Conservation (phyloP, 2,329 filamentous ascomycete species). For the Domatiomyces globalis region DNA sequence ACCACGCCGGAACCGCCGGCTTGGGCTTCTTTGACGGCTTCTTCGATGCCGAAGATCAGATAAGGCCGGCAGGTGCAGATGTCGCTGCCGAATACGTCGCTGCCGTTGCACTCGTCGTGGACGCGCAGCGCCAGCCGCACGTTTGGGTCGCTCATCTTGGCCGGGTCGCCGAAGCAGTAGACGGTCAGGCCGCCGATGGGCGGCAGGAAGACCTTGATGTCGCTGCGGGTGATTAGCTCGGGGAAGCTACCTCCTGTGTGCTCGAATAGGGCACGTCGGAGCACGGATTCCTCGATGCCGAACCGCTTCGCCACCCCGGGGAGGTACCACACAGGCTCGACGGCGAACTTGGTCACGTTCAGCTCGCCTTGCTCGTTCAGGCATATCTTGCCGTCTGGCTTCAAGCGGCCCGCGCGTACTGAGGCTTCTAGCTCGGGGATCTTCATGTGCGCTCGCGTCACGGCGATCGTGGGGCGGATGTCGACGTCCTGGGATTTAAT, state of each 20-base stretch:
- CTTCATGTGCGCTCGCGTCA: conserved; percentile 90
- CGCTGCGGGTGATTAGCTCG: conserved; percentile 83
- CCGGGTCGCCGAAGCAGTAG: conserved; percentile 91
- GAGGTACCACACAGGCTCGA: conserved; percentile 85
- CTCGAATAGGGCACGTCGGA: conserved; percentile 81
- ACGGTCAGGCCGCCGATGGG: conserved; percentile 93
- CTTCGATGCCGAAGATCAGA: conserved; percentile 90
- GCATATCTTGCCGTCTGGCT: conserved; percentile 76
- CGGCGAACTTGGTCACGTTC: conserved; percentile 89
- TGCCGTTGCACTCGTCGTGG: conserved; percentile 84
- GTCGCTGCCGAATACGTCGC: conserved; percentile 93
- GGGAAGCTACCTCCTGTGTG: conserved; percentile 93
- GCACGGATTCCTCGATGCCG: conserved; percentile 77
- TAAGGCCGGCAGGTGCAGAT: conserved; percentile 92
- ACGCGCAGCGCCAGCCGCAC: conserved; percentile 70
- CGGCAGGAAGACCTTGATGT: conserved; percentile 90
- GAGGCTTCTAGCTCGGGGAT: conserved; percentile 88
- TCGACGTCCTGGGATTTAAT: conserved; percentile 70
- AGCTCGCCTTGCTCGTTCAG: conserved; percentile 75
- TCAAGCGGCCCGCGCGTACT: conserved; percentile 61
- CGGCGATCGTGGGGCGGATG: conserved; percentile 77
- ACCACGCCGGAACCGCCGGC: conserved; percentile 86
- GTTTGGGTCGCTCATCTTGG: conserved; percentile 80
- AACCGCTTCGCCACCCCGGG: conserved; percentile 84
- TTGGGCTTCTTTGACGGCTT: conserved; percentile 93